Evolutionary conservation across 768 basidiomycete species (phyloP).

Genomic region (Leccinum ochraceum): DNA sequence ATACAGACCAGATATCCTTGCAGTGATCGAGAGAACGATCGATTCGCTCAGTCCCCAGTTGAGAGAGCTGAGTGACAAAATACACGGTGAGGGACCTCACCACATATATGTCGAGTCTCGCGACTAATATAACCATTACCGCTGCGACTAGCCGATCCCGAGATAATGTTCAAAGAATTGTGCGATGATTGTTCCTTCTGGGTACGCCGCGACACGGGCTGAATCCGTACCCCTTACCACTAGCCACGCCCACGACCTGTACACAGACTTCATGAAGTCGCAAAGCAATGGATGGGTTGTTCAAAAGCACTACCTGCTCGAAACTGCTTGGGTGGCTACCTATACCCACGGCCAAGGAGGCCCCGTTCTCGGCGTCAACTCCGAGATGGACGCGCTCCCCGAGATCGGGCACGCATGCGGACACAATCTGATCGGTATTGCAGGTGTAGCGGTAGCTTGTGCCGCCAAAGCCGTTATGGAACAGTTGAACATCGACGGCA

Average conservation of each 20-base stretch:
- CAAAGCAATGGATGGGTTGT: slow-evolving; percentile 59
- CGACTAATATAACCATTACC: background rate
- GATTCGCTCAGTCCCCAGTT: slow-evolving; percentile 52
- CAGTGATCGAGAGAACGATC: slow-evolving; percentile 49
- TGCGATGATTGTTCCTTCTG: slow-evolving; percentile 22
- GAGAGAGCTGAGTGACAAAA: slow-evolving; percentile 64
- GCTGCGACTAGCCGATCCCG: slow-evolving; percentile 62
- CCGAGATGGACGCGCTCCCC: slow-evolving; percentile 72
- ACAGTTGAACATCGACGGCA: slow-evolving; percentile 63
- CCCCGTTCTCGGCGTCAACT: slow-evolving; percentile 63
- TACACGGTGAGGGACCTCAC: slow-evolving; percentile 52
- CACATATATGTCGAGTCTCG: background rate
- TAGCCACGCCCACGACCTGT: slow-evolving; percentile 70
- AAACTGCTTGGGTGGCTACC: slow-evolving; percentile 79
- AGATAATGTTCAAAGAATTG: slow-evolving; percentile 55
- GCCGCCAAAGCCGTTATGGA: slow-evolving; percentile 66
- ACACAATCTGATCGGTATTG: slow-evolving; percentile 80
- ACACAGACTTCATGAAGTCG: slow-evolving; percentile 65
- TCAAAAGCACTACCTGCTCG: slow-evolving; percentile 58
- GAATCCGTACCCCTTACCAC: background rate
- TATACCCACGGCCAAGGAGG: slow-evolving; percentile 68
- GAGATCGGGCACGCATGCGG: slow-evolving; percentile 75
- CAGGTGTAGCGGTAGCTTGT: slow-evolving; percentile 70
- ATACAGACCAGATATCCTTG: slow-evolving; percentile 57
- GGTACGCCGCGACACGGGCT: background rate